Percentiles rank a stretch among this genome's conserved stretches.
These are phyloP conservation scores for Pseudogymnoascus sp. DNA, from an alignment of 2,329 filamentous ascomycete species.

Conservation along the genomic window DNA sequence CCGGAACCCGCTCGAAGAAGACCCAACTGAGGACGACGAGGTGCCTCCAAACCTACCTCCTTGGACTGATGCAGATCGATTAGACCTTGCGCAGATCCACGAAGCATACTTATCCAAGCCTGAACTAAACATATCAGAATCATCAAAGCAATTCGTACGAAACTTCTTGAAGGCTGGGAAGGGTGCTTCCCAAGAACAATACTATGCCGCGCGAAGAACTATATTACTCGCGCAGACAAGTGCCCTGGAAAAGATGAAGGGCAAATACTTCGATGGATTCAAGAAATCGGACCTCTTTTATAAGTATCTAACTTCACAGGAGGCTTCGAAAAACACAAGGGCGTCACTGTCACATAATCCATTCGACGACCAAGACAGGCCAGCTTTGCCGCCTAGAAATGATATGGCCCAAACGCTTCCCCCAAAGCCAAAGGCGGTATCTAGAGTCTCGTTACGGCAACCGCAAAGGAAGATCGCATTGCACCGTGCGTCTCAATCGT, in stretches of 20 bases:
- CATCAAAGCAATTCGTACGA: constrained; percentile 60
- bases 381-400: constrained; percentile 16
- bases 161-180: constrained; percentile 73
- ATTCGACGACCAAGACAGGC: constrained; percentile 12
- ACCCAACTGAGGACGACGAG: constrained; percentile 58
- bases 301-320: constrained; percentile 88
- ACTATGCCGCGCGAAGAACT: constrained; percentile 71
- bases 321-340: constrained; percentile 41
- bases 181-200: constrained; percentile 69
- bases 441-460: constrained; percentile 39
- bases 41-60: constrained; percentile 51
- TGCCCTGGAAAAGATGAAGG: constrained; percentile 77
- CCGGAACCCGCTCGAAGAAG: constrained; percentile 84
- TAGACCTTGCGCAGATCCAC: constrained; percentile 84
- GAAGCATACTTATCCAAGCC: constrained; percentile 78
- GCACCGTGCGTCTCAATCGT: constrained; percentile 50
- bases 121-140: constrained; percentile 68
- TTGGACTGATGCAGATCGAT: constrained; percentile 78
- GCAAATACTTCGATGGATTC: constrained; percentile 72
- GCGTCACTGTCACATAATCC: constrained; percentile 3
- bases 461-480: constrained; percentile 42
- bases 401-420: constrained; percentile 28
- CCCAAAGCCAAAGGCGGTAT: constrained; percentile 34
- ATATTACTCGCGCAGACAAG: constrained; percentile 75
- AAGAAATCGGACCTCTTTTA: constrained; percentile 91